Conservation (phyloP, 306 rosid species). For the Trichosanthes truncata region DNA sequence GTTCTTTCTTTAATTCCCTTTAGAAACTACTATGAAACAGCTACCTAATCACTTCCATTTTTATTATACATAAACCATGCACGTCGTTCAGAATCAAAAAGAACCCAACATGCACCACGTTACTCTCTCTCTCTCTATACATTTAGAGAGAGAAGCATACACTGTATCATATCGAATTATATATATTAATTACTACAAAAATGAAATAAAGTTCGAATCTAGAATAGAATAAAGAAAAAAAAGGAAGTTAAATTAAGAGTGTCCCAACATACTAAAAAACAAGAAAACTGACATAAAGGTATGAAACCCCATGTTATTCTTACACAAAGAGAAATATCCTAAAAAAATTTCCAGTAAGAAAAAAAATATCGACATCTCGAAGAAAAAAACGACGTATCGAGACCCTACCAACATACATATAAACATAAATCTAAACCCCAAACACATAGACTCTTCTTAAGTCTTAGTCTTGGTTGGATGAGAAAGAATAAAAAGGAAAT, state of each 20-base stretch:
- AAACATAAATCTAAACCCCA: background rate
- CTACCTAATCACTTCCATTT: slow-evolving; percentile 18
- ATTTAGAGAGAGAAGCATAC: slow-evolving; percentile 14
- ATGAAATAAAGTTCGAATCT: slow-evolving; percentile 15
- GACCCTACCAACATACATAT: background rate
- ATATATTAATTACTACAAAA: slow-evolving; percentile 1
- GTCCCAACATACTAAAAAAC: background rate
- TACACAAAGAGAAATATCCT: background rate
- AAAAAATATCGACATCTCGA: background rate
- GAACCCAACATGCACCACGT: slow-evolving; percentile 66
- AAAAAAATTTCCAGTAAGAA: background rate
- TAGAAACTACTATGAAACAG: slow-evolving; percentile 54
- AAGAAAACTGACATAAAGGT: background rate
- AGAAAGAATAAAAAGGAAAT: background rate
- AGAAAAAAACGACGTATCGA: background rate
- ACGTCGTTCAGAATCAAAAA: slow-evolving; percentile 40
- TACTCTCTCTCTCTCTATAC: slow-evolving; percentile 32
- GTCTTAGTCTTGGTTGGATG: background rate
- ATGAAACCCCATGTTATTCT: slow-evolving; percentile 4
- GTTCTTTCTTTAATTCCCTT: slow-evolving; percentile 35
- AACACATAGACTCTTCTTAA: background rate
- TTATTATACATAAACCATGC: slow-evolving; percentile 40
- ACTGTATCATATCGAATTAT: background rate
- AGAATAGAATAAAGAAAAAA: slow-evolving; percentile 15
- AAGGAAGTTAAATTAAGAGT: background rate